A percentile compares a stretch with the other conserved stretches of the same genome.
phyloP scores from a whole-genome alignment of 306 rosid genomes.

The Macrotyloma uniflorum region DNA sequence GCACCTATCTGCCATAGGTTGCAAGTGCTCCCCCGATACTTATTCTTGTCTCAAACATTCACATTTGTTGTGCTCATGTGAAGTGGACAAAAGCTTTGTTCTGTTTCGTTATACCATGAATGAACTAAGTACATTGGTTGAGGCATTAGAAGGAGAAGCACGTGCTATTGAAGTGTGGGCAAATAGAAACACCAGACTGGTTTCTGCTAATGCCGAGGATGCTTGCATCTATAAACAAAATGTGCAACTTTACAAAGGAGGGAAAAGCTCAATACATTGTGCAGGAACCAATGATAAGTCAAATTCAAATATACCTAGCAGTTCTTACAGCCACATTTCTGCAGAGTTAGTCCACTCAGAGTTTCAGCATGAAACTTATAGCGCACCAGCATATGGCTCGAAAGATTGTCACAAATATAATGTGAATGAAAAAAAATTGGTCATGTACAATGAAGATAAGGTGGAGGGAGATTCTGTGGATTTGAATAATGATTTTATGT shows the following conservation, averaged over 20 bases:
- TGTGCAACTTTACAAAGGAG: constrained; percentile 29
- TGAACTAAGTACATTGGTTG: constrained; percentile 62
- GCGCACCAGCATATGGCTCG: constrained; percentile 44
- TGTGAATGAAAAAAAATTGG: constrained; percentile 28
- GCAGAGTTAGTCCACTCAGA: constrained; percentile 64
- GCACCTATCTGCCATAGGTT: constrained; percentile 70
- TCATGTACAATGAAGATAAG: constrained; percentile 41
- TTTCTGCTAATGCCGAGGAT: constrained; percentile 39
- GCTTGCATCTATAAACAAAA: constrained; percentile 34
- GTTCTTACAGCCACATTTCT: constrained; percentile 60
- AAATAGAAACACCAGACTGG: constrained; percentile 32
- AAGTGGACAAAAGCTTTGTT: constrained; percentile 47
- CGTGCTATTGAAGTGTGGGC: constrained; percentile 57
- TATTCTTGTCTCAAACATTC: constrained; percentile 81
- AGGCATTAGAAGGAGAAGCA: constrained; percentile 69
- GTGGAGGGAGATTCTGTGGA: constrained; percentile 45
- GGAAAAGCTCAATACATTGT: constrained; percentile 44
- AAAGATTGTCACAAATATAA: constrained; percentile 41
- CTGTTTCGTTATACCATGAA: constrained; percentile 56
- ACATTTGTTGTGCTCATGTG: constrained; percentile 68
- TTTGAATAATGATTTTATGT: constrained; percentile 53
- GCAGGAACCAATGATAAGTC: constrained; percentile 48
- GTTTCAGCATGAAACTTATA: constrained; percentile 47
- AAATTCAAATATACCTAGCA: constrained; percentile 49
- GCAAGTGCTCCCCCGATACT: constrained; percentile 76